Evolutionary conservation across 805 yeast species (phyloP).

Genomic region (Candida sanyiensis): DNA sequence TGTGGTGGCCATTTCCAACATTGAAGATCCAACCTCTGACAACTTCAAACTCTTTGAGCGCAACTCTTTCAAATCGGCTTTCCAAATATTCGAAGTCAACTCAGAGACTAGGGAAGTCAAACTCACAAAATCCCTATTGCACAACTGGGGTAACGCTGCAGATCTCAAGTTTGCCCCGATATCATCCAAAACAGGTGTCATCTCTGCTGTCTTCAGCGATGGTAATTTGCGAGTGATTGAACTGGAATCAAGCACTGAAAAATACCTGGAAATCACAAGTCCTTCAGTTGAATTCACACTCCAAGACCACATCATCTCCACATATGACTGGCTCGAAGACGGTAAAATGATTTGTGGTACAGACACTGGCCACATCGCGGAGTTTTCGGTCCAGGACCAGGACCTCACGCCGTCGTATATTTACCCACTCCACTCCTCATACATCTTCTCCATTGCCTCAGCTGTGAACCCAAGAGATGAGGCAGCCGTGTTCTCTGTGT

Average conservation of each 20-base stretch:
- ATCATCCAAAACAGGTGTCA: conserved; percentile 36
- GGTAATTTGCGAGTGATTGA: conserved; percentile 49
- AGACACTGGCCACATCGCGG: conserved; percentile 53
- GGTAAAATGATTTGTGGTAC: conserved; percentile 50
- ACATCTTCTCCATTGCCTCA: conserved; percentile 30
- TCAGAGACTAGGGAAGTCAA: conserved; percentile 24
- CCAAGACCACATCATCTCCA: conserved; percentile 33
- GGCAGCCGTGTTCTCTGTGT: conserved; percentile 29
- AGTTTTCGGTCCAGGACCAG: conserved; percentile 35
- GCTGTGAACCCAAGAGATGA: conserved; percentile 33
- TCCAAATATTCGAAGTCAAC: conserved; percentile 41
- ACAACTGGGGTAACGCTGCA: conserved; percentile 41
- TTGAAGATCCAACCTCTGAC: conserved; percentile 25
- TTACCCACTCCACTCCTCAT: conserved; percentile 33
- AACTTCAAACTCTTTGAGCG: conserved; percentile 26
- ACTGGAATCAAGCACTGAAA: conserved; percentile 22
- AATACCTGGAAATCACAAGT: conserved; percentile 17
- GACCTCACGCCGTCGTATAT: conserved; percentile 31
- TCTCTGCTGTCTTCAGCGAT: conserved; percentile 52
- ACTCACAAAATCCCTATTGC: conserved; percentile 30
- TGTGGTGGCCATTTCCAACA: conserved; percentile 45
- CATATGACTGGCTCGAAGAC: conserved; percentile 39
- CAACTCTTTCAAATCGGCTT: conserved; percentile 32
- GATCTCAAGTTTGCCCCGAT: conserved; percentile 37
- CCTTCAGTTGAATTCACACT: conserved; percentile 26